Percentiles rank a stretch among this genome's conserved stretches.
These are phyloP conservation scores for Plasmodium gaboni DNA, from an alignment of 169 alveolate genomes.

Conservation along the genomic window DNA sequence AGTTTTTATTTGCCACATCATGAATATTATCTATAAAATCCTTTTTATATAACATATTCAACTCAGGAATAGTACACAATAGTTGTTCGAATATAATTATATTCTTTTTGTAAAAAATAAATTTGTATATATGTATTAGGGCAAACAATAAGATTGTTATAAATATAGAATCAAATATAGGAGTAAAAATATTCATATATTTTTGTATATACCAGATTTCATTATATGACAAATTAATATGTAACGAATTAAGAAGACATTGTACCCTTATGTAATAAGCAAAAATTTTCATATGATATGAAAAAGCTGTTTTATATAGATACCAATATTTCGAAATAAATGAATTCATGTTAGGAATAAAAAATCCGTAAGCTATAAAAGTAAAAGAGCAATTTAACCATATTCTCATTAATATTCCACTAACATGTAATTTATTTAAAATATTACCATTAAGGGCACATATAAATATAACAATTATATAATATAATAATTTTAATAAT, in stretches of 20 bases:
- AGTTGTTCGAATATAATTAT: slow-evolving; percentile 29
- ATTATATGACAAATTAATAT: slow-evolving; percentile 48
- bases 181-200: slow-evolving; percentile 46
- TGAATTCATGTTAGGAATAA: slow-evolving; percentile 29
- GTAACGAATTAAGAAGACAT: slow-evolving; percentile 24
- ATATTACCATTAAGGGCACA: slow-evolving; percentile 55
- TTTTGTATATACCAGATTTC: slow-evolving; percentile 66
- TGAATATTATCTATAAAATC: slow-evolving; percentile 5
- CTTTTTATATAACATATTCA: slow-evolving; percentile 20
- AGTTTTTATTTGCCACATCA: slow-evolving; percentile 25
- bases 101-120: slow-evolving; percentile 18
- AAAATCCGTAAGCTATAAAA: slow-evolving; percentile 63
- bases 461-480: slow-evolving; percentile 53
- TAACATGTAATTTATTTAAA: slow-evolving; percentile 43
- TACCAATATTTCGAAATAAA: slow-evolving; percentile 65
- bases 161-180: slow-evolving; percentile 35
- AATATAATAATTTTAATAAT: slow-evolving; percentile 52
- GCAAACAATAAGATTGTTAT: slow-evolving; percentile 47
- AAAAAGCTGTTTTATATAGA: slow-evolving; percentile 28
- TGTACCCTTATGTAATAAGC: slow-evolving; percentile 39
- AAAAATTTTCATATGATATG: slow-evolving; percentile 57
- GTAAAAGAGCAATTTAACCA: slow-evolving; percentile 68
- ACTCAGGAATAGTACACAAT: slow-evolving; percentile 37
- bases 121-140: slow-evolving; percentile 22
- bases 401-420: slow-evolving; percentile 71